These are phyloP conservation scores for Hypoxylon subgilvum DNA, from an alignment of 495 filamentous ascomycete species.

Conservation along the genomic window DNA sequence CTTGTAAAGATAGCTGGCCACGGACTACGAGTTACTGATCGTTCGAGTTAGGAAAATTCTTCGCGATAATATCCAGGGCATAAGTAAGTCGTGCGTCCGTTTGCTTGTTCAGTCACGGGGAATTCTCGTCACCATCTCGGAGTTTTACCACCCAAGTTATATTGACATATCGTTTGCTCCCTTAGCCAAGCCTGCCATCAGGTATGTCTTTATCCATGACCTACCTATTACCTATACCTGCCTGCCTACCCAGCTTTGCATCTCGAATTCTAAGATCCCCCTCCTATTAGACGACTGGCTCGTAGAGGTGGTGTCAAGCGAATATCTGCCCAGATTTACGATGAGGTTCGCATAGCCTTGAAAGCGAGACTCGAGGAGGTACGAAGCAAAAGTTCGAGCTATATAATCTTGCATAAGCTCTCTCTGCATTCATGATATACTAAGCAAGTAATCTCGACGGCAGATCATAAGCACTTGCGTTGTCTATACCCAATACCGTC, in stretches of 20 bases:
- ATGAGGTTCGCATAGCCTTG: conserved; percentile 64
- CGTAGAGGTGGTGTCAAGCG: conserved; percentile 79
- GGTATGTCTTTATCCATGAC: conserved; percentile 55
- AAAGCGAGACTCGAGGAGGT: conserved; percentile 62
- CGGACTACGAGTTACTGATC: conserved; percentile 5
- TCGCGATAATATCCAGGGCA: conserved; percentile 66
- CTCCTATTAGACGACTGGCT: conserved; percentile 67
- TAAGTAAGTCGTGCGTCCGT: too few relatives aligned
- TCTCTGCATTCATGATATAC: conserved; percentile 1
- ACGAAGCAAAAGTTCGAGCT: too few relatives aligned
- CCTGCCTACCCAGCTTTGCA: too few relatives aligned
- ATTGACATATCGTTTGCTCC: too few relatives aligned
- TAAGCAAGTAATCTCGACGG: neutral
- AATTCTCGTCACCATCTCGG: neutral
- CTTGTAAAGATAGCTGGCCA: neutral
- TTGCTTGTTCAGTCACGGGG: conserved; percentile 47
- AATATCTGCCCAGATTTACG: conserved; percentile 73
- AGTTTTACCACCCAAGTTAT: neutral
- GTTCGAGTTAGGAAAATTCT: conserved; percentile 59
- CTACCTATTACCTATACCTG: neutral
- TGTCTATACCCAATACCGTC: conserved; percentile 57
- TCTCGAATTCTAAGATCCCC: conserved; percentile 19
- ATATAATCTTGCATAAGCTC: conserved; percentile 17
- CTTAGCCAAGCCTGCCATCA: conserved; percentile 67
- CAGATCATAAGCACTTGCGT: conserved; percentile 63